Conservation (phyloP, 2,329 filamentous ascomycete genomes). For the Eurotiales sp. region DNA sequence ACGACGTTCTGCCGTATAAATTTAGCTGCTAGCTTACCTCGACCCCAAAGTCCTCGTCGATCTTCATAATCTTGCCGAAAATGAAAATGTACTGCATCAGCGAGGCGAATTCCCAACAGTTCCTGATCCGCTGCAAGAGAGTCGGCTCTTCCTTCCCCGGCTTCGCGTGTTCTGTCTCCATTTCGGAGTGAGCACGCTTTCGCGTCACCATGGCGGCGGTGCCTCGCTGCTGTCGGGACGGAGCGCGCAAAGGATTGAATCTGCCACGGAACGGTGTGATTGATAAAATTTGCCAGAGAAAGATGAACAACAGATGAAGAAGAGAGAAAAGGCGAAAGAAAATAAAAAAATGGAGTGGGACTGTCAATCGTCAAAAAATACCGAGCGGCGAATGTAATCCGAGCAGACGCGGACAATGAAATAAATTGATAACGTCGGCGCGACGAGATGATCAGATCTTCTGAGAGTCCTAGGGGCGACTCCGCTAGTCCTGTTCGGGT, state of each 20-base stretch:
- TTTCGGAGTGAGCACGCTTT: constrained; percentile 55
- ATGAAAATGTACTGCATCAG: constrained; percentile 89
- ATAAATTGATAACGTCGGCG: constrained; percentile 7
- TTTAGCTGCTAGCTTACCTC: constrained; percentile 60
- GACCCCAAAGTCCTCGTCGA: constrained; percentile 82
- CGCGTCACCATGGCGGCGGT: constrained; percentile 48
- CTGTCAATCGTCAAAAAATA: too few species aligned
- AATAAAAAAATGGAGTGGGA: constrained; percentile 2
- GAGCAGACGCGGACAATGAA: constrained; percentile 3
- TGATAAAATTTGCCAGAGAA: constrained; percentile 14
- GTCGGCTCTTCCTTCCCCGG: constrained; percentile 36
- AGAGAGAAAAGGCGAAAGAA: constrained; percentile 16
- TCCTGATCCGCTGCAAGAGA: constrained; percentile 67
- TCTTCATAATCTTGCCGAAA: constrained; percentile 85
- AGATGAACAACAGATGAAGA: constrained; percentile 6
- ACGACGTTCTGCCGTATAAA: not conserved
- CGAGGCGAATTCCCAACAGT: constrained; percentile 94
- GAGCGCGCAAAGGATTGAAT: constrained; percentile 7
- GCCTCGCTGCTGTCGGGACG: not conserved
- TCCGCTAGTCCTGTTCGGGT: not conserved
- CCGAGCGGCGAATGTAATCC: not conserved
- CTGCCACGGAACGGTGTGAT: constrained; percentile 11
- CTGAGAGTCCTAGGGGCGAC: constrained; percentile 2
- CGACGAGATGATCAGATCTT: constrained; percentile 12
- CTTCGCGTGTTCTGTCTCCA: constrained; percentile 46